Evolutionary conservation across 805 yeast species (phyloP).

Genomic region (Candida arabinofermentans): DNA sequence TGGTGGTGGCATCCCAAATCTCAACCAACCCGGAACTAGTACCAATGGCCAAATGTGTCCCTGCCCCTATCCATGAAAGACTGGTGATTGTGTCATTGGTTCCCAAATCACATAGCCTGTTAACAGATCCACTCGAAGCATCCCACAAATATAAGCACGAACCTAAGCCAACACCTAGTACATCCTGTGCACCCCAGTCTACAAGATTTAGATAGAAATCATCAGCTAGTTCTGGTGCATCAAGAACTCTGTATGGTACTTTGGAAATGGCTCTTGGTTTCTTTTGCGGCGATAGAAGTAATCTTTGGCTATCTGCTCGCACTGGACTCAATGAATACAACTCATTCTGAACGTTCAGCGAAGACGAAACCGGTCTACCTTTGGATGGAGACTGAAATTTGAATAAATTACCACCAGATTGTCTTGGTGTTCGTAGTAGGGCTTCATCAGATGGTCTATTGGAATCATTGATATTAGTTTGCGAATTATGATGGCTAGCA

Average conservation of each 20-base stretch:
- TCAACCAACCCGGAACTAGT: conserved; percentile 84
- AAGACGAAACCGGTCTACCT: conserved; percentile 55
- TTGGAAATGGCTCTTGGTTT: conserved; percentile 73
- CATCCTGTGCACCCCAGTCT: conserved; percentile 92
- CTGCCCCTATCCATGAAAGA: conserved; percentile 89
- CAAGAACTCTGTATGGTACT: conserved; percentile 88
- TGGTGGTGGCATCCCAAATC: conserved; percentile 87
- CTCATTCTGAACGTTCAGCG: conserved; percentile 62
- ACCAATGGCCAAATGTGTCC: conserved; percentile 92
- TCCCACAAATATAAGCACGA: conserved; percentile 89
- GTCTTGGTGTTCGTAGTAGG: conserved; percentile 30
- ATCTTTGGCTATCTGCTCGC: conserved; percentile 77
- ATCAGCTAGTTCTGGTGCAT: conserved; percentile 93
- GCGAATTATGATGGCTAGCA: conserved; percentile 16
- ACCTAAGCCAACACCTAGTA: conserved; percentile 87
- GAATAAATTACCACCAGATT: conserved; percentile 51
- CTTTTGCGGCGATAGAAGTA: conserved; percentile 78
- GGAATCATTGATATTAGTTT: conserved; percentile 9
- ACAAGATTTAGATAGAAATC: conserved; percentile 89
- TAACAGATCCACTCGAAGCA: conserved; percentile 78
- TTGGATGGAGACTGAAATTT: conserved; percentile 72
- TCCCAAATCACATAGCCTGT: conserved; percentile 70
- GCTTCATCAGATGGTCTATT: conserved; percentile 15
- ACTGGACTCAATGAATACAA: conserved; percentile 83
- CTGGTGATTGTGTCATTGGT: conserved; percentile 70